Base-by-base conservation (phyloP, 129 eudicot species). In the Lonicera japonica region DNA sequence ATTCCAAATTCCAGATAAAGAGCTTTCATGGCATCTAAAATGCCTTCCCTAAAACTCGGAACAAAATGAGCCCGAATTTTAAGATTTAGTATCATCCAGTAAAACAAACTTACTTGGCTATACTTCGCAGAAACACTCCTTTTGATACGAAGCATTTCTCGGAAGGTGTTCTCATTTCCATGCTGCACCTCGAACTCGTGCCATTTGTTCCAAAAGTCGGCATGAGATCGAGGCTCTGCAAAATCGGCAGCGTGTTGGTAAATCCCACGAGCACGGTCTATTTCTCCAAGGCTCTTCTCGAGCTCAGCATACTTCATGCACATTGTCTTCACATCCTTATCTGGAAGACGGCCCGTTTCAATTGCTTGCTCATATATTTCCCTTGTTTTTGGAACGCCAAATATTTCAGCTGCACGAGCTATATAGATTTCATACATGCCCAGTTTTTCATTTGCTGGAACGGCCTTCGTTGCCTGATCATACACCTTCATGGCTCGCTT, bases 391-490 rank as follows among this genome's bases (percentile, higher is more conserved):
- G 99, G 88, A 48, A 92, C 89, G 48, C 99, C 99, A 71, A 80
- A 92, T 59, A 92, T 88, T 45, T 92, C 99, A 17, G 96, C 91
- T n/a, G 96, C 92, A 74, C 95, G 89, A 18, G 99, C 91, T 39
- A 92, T 92, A 81, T 92, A 88, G 14, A 88, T 78, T 47, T 92
- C 96, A 56, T 85, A 92, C 99, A 92, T 92, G 85, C 95, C 78
- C 70, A 88, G 65, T 68, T 88, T 88, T 75, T 88, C 96, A 60
- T 60, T 78, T n/a, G 84, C 67, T 3, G 99, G 99, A 16, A 92
- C 99, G 23, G 96, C 87, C 61, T 92, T 92, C 54, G 95, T 85
- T 13, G 96, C 95, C 72, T 85, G 83, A 73, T 92, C 95, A 75
- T 92, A 87, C 23, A 92, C 95, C 40, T 73, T 68, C 98, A 92